Percentiles rank a stretch among this genome's conserved stretches.
Evolutionary conservation across 139 green algal genomes (phyloP).

Genomic region (Tetradesmus lagerheimii): DNA sequence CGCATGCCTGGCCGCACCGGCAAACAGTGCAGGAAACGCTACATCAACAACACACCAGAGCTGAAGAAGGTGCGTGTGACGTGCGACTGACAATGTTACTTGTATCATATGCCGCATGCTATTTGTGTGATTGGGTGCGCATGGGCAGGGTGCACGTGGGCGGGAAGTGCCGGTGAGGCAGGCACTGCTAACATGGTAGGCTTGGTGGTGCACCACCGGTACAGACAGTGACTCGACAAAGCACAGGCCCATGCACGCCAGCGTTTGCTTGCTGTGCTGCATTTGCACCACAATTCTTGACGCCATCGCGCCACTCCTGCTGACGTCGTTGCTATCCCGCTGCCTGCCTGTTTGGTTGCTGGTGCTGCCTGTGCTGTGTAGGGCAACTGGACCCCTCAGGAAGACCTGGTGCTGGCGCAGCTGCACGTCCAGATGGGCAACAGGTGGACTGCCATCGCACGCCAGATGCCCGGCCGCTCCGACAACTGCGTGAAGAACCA

Average conservation of each 20-base stretch:
- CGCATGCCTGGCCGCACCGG: slow-evolving; percentile 69
- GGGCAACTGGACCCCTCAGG: slow-evolving; percentile 60
- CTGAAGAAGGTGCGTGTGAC: slow-evolving; percentile 65
- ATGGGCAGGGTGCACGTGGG: not conserved
- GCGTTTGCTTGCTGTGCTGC: not conserved
- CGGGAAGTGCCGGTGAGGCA: not conserved
- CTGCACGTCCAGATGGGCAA: slow-evolving; percentile 44
- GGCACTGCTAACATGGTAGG: not conserved
- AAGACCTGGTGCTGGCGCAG: slow-evolving; percentile 25
- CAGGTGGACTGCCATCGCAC: slow-evolving; percentile 24
- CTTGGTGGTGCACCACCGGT: not conserved
- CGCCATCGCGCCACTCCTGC: too few species aligned
- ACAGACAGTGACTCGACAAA: not conserved
- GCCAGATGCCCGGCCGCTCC: slow-evolving; percentile 24
- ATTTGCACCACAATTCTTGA: too few species aligned
- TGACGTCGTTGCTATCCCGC: not conserved
- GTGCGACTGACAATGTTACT: too few species aligned
- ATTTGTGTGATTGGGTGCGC: not conserved
- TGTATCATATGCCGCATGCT: too few species aligned
- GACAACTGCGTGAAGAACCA: slow-evolving; percentile 51
- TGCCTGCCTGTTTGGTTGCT: not conserved
- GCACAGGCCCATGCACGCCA: not conserved
- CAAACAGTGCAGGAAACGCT: slow-evolving; percentile 89
- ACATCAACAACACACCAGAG: slow-evolving; percentile 81
- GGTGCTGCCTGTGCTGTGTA: not conserved